These are phyloP conservation scores for Sporothrix protearum DNA, from an alignment of 2,329 filamentous ascomycete genomes.

Conservation along the genomic window DNA sequence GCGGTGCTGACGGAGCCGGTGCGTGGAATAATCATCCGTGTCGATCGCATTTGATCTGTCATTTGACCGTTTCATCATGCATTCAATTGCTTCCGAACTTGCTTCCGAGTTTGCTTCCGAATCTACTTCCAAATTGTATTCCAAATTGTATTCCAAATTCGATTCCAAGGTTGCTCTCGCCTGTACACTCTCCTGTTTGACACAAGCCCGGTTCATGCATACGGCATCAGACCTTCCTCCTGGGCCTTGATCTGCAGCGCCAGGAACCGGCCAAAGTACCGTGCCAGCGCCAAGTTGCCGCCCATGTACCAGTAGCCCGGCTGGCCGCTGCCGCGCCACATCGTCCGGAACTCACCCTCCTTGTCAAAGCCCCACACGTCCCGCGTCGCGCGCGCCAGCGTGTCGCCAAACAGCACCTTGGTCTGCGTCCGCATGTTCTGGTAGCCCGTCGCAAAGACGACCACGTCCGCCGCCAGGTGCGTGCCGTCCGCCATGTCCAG, in stretches of 20 bases:
- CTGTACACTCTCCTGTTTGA: not conserved
- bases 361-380: slow-evolving; percentile 61
- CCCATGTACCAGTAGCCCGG: slow-evolving; percentile 65
- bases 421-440: slow-evolving; percentile 65
- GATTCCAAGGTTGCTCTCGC: not conserved
- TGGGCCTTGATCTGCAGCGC: slow-evolving; percentile 52
- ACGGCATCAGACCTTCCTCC: slow-evolving; percentile 23
- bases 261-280: slow-evolving; percentile 54
- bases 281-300: slow-evolving; percentile 59
- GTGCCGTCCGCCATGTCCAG: slow-evolving; percentile 47
- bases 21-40: not conserved
- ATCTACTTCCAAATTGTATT: no score
- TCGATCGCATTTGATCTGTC: not conserved
- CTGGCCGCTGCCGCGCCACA: slow-evolving; percentile 59
- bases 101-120: no score
- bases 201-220: not conserved
- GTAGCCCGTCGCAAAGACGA: slow-evolving; percentile 56
- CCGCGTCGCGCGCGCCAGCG: slow-evolving; percentile 53
- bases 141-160: not conserved
- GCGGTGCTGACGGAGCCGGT: not conserved
- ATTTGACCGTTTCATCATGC: not conserved
- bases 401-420: slow-evolving; percentile 57
- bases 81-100: no score
- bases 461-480: slow-evolving; percentile 51
- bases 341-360: slow-evolving; percentile 53